Percentiles rank a stretch among this genome's conserved stretches.
Conservation (phyloP, 305 asterid genomes). For the Fraxinus greggii region DNA sequence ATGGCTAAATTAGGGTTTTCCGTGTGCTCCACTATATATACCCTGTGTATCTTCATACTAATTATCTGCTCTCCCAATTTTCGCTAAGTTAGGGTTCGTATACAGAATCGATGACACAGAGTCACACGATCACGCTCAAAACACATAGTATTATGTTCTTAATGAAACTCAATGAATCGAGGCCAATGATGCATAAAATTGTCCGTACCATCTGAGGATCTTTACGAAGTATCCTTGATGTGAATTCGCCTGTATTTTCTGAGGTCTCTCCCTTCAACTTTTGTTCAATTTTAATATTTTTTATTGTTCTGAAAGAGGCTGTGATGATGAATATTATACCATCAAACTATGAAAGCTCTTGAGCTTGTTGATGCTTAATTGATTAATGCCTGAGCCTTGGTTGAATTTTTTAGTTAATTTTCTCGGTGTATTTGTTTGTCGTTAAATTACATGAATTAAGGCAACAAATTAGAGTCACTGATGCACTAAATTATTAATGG, state of each 20-base stretch:
- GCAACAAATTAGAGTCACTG: conserved; percentile 81
- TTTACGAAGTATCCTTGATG: conserved; percentile 27
- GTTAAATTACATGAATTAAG: conserved; percentile 7
- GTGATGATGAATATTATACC: conserved; percentile 34
- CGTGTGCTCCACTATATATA: not conserved
- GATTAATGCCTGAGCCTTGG: conserved; percentile 36
- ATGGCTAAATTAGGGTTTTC: not conserved
- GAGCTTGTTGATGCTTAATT: conserved; percentile 35
- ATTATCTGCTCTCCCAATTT: not conserved
- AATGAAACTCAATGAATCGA: not conserved
- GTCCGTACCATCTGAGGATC: conserved; percentile 74
- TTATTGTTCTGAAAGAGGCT: conserved; percentile 14
- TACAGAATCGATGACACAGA: not conserved
- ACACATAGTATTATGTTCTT: not conserved
- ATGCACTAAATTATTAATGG: conserved; percentile 41
- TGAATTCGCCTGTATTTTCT: conserved; percentile 23
- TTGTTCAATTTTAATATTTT: too few species aligned
- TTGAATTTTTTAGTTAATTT: not conserved
- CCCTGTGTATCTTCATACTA: not conserved
- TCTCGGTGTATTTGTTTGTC: not conserved
- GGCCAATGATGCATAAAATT: conserved; percentile 55
- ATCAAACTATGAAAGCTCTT: conserved; percentile 48
- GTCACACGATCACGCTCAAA: not conserved
- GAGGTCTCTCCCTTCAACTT: conserved; percentile 33
- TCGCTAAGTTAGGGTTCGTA: not conserved